A percentile compares a stretch with the other conserved stretches of the same genome.
Conservation (phyloP, 2,329 filamentous ascomycete genomes). For the Helotiales sp. region DNA sequence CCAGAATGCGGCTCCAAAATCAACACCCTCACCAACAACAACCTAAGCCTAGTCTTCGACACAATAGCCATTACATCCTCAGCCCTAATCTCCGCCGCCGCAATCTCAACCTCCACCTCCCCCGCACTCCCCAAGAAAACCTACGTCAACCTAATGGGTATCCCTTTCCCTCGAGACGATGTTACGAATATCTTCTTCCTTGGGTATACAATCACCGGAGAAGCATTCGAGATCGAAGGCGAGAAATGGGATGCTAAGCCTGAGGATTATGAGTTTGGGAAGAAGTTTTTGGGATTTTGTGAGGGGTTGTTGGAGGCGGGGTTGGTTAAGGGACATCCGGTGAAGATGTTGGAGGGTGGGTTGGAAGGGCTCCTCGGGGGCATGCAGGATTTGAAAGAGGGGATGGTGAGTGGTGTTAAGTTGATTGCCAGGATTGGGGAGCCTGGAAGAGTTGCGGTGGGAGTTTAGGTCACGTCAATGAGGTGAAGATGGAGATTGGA, state of each 20-base stretch:
- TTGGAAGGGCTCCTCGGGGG: slow-evolving; percentile 11
- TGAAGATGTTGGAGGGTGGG: slow-evolving; percentile 14
- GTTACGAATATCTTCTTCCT: slow-evolving; percentile 36
- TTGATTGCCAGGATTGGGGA: slow-evolving; percentile 36
- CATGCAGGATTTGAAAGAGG: slow-evolving; percentile 14
- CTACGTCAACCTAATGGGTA: slow-evolving; percentile 54
- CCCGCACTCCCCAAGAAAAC: slow-evolving; percentile 40
- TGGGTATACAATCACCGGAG: slow-evolving; percentile 41
- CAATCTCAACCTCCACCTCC: slow-evolving; percentile 17
- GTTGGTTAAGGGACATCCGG: slow-evolving; percentile 36
- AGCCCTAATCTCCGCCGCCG: slow-evolving; percentile 20
- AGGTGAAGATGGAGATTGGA: no score
- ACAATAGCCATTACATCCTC: slow-evolving; percentile 20
- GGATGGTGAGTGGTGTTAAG: slow-evolving; percentile 40
- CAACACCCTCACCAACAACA: slow-evolving; percentile 42
- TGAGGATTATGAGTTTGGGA: slow-evolving; percentile 36
- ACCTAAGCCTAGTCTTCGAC: slow-evolving; percentile 21
- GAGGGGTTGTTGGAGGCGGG: slow-evolving; percentile 36
- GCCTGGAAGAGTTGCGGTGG: no score
- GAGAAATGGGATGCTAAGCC: slow-evolving; percentile 14
- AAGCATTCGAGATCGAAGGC: slow-evolving; percentile 30
- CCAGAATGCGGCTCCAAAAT: slow-evolving; percentile 44
- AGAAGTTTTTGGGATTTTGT: slow-evolving; percentile 37
- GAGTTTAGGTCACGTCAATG: no score
- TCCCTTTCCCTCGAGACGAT: slow-evolving; percentile 23